Evolutionary conservation across 352 stramenopile genomes (phyloP), one percentile per base, ranked within the genome.

Genomic region (Phytophthora litchii): DNA sequence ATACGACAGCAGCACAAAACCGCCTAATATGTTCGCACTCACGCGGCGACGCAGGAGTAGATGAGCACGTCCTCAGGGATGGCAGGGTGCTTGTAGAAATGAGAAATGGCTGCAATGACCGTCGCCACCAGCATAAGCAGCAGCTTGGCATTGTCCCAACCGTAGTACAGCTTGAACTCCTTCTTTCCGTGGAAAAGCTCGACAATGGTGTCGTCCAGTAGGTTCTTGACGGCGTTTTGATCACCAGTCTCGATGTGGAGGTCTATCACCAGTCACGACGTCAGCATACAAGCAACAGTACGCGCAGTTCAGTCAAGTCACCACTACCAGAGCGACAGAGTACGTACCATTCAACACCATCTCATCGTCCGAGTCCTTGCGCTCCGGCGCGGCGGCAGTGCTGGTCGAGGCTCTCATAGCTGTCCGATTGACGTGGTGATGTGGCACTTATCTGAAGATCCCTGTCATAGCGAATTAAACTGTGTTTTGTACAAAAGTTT

Each of bases 151-250:
- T 95, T 95, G 64, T 95, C 84, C 76, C 80, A 89, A 25, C 74
- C 81, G 52, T 94, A 93, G 43, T 91, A 76, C 23, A 92, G 67
- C 41, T 69, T 60, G 40, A 79, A 89, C 3, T 80, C 62, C 23
- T 73, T 44, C 44, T 80, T 86, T 17, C 72, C 69, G 54, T 91
- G 59, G 49, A 92, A 90, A 52, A 85, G 80, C 64, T 92, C 86
- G 47, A 76, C 58, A 45, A 95, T 77, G 14, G 77, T 80, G 56
- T 95, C 86, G 60, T 95, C 86, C 49, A 95, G 67, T 34, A 95
- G 73, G 58, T 94, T 94, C 67, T 92, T 92, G 27, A 95, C 84
- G 13, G 84, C 86, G 37, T 91, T 90, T 54, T 94, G 85, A 70
- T 95, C 86, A 8, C 83, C 84, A 32, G 80, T 89, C 64, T 95